These are phyloP conservation scores for Balakata baccata DNA, from an alignment of 345 rosid genomes.

Conservation along the genomic window DNA sequence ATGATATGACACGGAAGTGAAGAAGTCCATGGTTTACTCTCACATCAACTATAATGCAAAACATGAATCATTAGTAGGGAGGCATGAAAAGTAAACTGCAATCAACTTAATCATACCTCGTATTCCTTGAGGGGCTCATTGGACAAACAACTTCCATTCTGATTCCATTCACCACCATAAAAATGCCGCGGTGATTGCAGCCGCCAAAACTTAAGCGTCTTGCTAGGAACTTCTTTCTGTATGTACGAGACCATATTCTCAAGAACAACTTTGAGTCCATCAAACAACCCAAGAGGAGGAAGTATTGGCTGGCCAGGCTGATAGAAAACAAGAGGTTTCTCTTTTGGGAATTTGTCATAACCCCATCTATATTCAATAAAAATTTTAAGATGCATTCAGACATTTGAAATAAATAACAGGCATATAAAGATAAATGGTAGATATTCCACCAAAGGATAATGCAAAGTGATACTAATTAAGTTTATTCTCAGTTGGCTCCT, in stretches of 20 bases:
- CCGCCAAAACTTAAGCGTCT: slow-evolving; percentile 81
- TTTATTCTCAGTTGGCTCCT: not conserved
- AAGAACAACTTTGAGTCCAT: slow-evolving; percentile 74
- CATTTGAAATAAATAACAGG: not conserved
- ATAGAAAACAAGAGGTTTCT: slow-evolving; percentile 80
- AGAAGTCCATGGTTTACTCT: not conserved
- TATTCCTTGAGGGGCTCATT: slow-evolving; percentile 57
- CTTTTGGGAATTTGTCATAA: slow-evolving; percentile 80
- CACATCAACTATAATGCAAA: not conserved
- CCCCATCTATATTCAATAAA: slow-evolving; percentile 64
- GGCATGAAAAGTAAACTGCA: not conserved
- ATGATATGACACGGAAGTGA: not conserved
- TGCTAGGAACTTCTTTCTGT: slow-evolving; percentile 51
- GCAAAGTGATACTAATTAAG: not conserved
- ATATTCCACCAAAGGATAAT: not conserved
- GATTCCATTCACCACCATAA: slow-evolving; percentile 91
- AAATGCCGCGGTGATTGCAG: slow-evolving; percentile 95
- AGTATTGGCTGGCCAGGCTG: slow-evolving; percentile 54
- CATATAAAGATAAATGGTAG: not conserved
- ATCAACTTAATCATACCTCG: slow-evolving; percentile 48
- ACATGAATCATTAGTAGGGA: not conserved
- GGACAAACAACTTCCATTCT: slow-evolving; percentile 85
- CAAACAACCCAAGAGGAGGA: slow-evolving; percentile 66
- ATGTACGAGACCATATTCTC: slow-evolving; percentile 66
- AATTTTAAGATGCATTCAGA: not conserved